Conservation (phyloP, 2,329 filamentous ascomycete genomes). For the Fusarium gaditjirri region DNA sequence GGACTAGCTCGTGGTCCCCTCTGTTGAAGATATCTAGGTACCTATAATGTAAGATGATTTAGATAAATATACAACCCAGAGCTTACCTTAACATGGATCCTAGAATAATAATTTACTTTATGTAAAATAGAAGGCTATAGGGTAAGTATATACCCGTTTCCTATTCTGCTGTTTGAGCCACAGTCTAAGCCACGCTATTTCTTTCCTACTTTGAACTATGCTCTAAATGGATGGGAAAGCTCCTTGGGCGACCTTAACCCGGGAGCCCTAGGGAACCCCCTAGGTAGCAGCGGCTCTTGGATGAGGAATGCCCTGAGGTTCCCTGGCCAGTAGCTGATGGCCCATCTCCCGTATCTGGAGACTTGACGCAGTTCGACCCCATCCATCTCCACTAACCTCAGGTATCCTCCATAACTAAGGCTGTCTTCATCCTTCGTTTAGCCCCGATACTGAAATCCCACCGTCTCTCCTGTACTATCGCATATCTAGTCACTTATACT, state of each 20-base stretch:
- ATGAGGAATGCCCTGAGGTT: constrained; percentile 32
- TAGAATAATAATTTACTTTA: too few relatives aligned
- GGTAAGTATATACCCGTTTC: background rate
- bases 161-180: background rate
- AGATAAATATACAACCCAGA: background rate
- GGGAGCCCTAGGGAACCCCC: background rate
- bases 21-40: background rate
- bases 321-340: constrained; percentile 26
- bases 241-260: background rate
- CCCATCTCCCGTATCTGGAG: constrained; percentile 28
- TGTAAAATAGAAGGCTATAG: background rate
- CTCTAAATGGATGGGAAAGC: background rate
- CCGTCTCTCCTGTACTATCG: constrained; percentile 1
- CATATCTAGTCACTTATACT: constrained; percentile 7
- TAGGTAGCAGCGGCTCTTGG: constrained; percentile 24
- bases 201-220: background rate
- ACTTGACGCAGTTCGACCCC: constrained; percentile 32
- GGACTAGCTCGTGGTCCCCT: background rate
- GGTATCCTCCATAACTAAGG: constrained; percentile 13
- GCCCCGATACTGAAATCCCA: constrained; percentile 17
- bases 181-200: constrained; percentile 2
- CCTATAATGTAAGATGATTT: background rate
- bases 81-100: background rate
- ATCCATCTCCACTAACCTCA: constrained; percentile 24
- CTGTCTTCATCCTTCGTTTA: constrained; percentile 21